Evolutionary conservation across 2,329 filamentous ascomycete species (phyloP).

Genomic region (Ophiostoma pallidulum): DNA sequence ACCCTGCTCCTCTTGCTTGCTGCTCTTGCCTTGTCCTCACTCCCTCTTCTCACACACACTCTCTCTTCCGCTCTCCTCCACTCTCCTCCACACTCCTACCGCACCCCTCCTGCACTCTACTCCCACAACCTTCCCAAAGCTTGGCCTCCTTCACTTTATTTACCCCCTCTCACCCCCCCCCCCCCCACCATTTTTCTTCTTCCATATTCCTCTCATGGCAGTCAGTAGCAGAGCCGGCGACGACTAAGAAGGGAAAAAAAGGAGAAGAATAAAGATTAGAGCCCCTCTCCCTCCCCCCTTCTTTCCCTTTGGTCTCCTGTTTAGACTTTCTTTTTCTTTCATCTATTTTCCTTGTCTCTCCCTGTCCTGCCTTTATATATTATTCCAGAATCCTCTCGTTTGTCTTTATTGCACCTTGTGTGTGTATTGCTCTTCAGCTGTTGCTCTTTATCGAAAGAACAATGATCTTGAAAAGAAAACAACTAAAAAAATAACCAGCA

Average conservation of each 20-base stretch:
- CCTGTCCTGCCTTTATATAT: not conserved
- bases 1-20: not conserved
- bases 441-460: not conserved
- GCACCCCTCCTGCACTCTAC: not conserved
- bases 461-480: no score
- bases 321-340: not conserved
- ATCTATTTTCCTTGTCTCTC: not conserved
- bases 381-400: not conserved
- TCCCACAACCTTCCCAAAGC: no score
- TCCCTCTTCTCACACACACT: not conserved
- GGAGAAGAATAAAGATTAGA: no score
- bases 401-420: not conserved
- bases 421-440: not conserved
- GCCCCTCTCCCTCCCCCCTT: no score
- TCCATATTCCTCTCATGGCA: conserved; percentile 1
- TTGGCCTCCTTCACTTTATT: conserved; percentile 5
- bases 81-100: not conserved
- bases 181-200: not conserved
- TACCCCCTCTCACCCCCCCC: conserved; percentile 6
- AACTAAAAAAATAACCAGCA: no score
- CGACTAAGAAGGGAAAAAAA: no score
- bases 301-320: conserved; percentile 2
- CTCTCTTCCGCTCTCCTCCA: not conserved
- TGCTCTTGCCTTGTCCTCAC: not conserved
- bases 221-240: no score